phyloP scores from a whole-genome alignment of 2,329 filamentous ascomycete genomes.

The Seiridium unicorne region DNA sequence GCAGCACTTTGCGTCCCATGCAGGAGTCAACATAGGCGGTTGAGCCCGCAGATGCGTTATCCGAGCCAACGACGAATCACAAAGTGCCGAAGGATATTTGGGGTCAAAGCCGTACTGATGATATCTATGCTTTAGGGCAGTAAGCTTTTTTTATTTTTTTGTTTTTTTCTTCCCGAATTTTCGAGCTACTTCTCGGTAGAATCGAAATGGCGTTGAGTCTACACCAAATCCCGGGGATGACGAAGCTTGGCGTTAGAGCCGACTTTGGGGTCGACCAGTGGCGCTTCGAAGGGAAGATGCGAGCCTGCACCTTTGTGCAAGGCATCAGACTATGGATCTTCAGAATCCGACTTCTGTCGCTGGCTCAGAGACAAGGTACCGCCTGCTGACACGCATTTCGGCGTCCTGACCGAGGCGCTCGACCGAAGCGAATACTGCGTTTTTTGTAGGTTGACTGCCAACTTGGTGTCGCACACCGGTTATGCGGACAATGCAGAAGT shows the following conservation, averaged over 20 bases:
- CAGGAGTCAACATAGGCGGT: too few relatives aligned
- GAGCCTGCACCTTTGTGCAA: conserved; percentile 6
- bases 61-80: neutral
- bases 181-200: neutral
- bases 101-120: too few relatives aligned
- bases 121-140: too few relatives aligned
- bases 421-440: conserved; percentile 3
- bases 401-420: conserved; percentile 6
- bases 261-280: neutral
- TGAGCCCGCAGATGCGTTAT: neutral
- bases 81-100: neutral
- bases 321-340: conserved; percentile 3
- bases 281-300: conserved; percentile 3
- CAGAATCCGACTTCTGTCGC: neutral
- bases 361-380: neutral
- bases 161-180: neutral
- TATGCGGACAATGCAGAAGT: neutral
- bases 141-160: neutral
- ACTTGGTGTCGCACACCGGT: neutral
- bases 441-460: conserved; percentile 4
- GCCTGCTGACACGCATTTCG: conserved; percentile 7
- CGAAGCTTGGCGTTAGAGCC: neutral
- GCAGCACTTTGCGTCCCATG: too few relatives aligned
- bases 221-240: neutral
- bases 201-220: neutral